Conservation (phyloP, 2,329 filamentous ascomycete genomes). For the Phialophora macrospora region DNA sequence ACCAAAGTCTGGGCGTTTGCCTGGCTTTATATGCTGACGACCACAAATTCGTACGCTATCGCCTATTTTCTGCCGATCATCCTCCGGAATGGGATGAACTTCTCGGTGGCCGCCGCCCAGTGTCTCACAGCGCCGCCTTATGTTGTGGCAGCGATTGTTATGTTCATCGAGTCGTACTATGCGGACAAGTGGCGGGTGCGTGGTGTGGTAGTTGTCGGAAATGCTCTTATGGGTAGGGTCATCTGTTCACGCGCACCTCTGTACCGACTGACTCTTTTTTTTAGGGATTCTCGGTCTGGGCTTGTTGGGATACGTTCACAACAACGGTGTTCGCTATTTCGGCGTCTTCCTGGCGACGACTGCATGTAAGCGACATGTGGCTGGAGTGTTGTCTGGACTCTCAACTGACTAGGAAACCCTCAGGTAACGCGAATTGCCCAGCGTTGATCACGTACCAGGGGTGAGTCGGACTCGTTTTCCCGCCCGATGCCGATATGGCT, state of each 20-base stretch:
- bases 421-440: conserved; percentile 75
- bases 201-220: conserved; percentile 68
- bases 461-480: conserved; percentile 4
- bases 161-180: conserved; percentile 63
- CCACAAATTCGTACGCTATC: conserved; percentile 74
- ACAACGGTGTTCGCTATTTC: conserved; percentile 8
- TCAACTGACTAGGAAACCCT: conserved; percentile 1
- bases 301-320: conserved; percentile 5
- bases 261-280: neutral
- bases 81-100: conserved; percentile 66
- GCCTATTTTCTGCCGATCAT: conserved; percentile 82
- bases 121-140: conserved; percentile 75
- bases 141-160: conserved; percentile 64
- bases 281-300: conserved; percentile 9
- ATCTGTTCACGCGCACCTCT: too few species aligned
- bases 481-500: conserved; percentile 47
- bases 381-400: too few species aligned
- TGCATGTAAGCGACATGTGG: conserved; percentile 2
- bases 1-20: conserved; percentile 62
- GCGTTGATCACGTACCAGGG: conserved; percentile 69
- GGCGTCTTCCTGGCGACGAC: conserved; percentile 11
- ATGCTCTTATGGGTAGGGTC: conserved; percentile 61
- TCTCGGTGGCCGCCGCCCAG: conserved; percentile 67
- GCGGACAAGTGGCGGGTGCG: conserved; percentile 71
- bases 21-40: conserved; percentile 58